A percentile compares a stretch with the other conserved stretches of the same genome.
Conservation (phyloP, 768 basidiomycete species). For the Epithele typhae region DNA sequence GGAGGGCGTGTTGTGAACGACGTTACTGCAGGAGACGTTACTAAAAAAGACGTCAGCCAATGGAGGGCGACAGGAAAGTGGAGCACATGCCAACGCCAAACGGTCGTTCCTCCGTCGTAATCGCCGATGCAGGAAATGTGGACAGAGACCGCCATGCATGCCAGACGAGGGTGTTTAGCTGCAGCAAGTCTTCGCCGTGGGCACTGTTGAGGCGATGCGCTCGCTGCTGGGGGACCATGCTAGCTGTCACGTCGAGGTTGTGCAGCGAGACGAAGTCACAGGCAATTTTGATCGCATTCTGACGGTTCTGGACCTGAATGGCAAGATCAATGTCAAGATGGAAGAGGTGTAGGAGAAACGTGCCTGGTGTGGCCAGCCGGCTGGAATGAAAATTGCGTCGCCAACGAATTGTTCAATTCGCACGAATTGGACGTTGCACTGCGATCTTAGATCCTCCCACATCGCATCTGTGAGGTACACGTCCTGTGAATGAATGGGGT, state of each 20-base stretch:
- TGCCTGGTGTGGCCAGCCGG: background rate
- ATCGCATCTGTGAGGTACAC: background rate
- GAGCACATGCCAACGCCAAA: too few species aligned
- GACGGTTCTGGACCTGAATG: background rate
- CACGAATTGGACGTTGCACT: background rate
- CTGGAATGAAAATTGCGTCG: background rate
- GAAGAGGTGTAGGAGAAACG: background rate
- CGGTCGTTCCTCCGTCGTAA: too few species aligned
- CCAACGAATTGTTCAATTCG: background rate
- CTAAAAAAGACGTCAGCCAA: too few species aligned
- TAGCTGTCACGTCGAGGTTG: background rate
- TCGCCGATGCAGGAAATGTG: too few species aligned
- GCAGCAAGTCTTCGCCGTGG: background rate
- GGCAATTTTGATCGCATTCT: background rate
- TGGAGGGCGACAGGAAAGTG: too few species aligned
- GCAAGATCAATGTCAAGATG: background rate
- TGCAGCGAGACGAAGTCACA: background rate
- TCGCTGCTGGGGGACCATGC: background rate
- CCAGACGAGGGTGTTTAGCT: background rate
- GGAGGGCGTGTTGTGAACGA: too few species aligned
- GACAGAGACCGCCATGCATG: background rate
- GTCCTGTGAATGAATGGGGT: background rate
- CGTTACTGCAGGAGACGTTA: too few species aligned
- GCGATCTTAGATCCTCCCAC: background rate
- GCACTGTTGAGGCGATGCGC: background rate